Percentiles rank a stretch among this genome's conserved stretches.
phyloP scores from a whole-genome alignment of 257 asterid species.

The Cynanchum wilfordii region DNA sequence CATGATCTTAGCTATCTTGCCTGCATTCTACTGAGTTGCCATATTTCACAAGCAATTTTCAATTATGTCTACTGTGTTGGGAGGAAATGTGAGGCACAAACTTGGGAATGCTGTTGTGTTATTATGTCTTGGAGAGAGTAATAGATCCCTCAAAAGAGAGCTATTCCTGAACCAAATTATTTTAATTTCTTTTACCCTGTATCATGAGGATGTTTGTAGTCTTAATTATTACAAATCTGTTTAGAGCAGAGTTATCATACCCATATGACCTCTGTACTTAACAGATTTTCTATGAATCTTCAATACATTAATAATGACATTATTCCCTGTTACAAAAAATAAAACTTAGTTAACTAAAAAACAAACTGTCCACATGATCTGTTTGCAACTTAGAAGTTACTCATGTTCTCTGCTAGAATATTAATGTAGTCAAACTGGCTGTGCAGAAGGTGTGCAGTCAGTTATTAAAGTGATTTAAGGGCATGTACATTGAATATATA shows the following conservation, averaged over 20 bases:
- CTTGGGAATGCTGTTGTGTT: not conserved
- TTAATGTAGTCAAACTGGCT: not conserved
- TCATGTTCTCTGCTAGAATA: not conserved
- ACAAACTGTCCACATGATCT: not conserved
- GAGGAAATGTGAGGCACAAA: not conserved
- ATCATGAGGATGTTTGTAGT: no score
- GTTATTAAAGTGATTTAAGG: not conserved
- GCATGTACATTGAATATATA: not conserved
- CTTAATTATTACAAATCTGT: no score
- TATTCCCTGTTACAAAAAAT: not conserved
- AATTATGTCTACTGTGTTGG: not conserved
- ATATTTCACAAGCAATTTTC: not conserved
- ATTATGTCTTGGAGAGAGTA: not conserved
- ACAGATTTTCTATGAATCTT: not conserved
- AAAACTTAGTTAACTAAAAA: not conserved
- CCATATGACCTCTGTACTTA: not conserved
- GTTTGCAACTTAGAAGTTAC: not conserved
- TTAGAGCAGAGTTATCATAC: not conserved
- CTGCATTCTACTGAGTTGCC: not conserved
- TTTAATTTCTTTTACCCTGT: no score
- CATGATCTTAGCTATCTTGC: not conserved
- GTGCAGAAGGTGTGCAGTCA: not conserved
- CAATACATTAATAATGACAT: not conserved
- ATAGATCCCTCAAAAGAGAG: not conserved
- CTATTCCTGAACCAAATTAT: no score